Evolutionary conservation across 345 rosid species (phyloP), one percentile per base, ranked within the genome.

Genomic region (Physaria fendleri): DNA sequence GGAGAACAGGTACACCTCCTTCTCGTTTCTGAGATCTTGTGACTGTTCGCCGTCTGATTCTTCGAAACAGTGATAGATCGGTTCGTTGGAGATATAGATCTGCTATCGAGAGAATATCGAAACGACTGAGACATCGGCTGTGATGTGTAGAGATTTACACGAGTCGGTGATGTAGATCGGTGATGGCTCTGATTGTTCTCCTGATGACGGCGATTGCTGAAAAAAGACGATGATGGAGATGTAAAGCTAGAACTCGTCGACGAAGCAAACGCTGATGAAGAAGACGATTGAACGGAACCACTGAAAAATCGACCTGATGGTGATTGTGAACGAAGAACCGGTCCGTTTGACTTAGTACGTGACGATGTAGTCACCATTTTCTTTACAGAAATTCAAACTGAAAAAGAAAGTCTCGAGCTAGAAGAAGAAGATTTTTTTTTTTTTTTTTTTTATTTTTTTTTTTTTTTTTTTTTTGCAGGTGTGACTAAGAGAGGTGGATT

Each of bases 1-100:
- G 98, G 98, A 10, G 98, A 88, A 67, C 98, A 91, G 96, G 84
- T 77, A 44, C 98, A 91, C 1, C 77, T 68, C 66, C 69, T 74
- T 59, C 81, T 87, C 9, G 74, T 67, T 28, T 65, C 53, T 1
- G 85, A 71, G 49, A 75, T 70, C 27, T 78, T 69, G 52, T 43
- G 66, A 14, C 64, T 71, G 5, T 68, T 77, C 7, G 69, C 41
- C 2, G 9, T 48, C 0, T 15, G 73, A 46, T 75, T 65, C 38
- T 77, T 79, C 33, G 80, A 32, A 1, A 80, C 85, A 16, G 88
- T 59, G 20, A 74, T 72, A 2, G 93, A 82, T 25, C 79, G 66
- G 35, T 53, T 78, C 0, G 82, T 84, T 1, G 87, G 81, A 0
- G 62, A 68, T 3, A 81, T 74, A 42, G 81, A 65, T 70, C 64